Conservation (phyloP, 495 filamentous ascomycete species). For the Penicillium samsonianum region DNA sequence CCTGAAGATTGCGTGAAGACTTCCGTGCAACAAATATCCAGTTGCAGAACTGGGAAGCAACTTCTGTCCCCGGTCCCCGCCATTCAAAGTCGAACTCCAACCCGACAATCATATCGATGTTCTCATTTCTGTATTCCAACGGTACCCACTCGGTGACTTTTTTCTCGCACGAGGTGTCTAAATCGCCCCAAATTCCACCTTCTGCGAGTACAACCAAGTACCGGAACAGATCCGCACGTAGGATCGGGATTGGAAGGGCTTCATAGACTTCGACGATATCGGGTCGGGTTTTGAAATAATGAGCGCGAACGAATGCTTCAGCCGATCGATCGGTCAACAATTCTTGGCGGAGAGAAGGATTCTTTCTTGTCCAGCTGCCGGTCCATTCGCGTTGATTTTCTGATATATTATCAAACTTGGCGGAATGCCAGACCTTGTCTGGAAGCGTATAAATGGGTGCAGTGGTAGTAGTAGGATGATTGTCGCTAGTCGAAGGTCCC, state of each 20-base stretch:
- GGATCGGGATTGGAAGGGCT: constrained; percentile 44
- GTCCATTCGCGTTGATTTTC: constrained; percentile 26
- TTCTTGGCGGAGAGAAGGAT: constrained; percentile 32
- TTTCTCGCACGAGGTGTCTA: constrained; percentile 57
- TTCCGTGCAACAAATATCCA: constrained; percentile 42
- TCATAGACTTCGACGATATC: constrained; percentile 45
- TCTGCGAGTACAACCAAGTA: constrained; percentile 60
- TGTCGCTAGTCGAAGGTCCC: not conserved
- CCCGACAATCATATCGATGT: constrained; percentile 44
- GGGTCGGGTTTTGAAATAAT: constrained; percentile 32
- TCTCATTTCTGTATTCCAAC: constrained; percentile 38
- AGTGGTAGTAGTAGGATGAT: not conserved
- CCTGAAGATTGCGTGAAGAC: constrained; percentile 30
- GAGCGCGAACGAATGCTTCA: constrained; percentile 32
- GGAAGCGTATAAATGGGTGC: constrained; percentile 16
- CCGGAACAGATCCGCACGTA: constrained; percentile 59
- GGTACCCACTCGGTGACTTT: constrained; percentile 54
- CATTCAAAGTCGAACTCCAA: constrained; percentile 43
- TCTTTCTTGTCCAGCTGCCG: constrained; percentile 32
- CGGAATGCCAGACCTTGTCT: constrained; percentile 32
- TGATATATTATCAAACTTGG: constrained; percentile 19
- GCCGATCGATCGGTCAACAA: constrained; percentile 34
- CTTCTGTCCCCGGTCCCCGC: constrained; percentile 31
- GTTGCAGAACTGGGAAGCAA: constrained; percentile 43
- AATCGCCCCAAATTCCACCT: constrained; percentile 59